Evolutionary conservation across 768 basidiomycete species (phyloP).

Genomic region (Amanita pseudoporphyria): DNA sequence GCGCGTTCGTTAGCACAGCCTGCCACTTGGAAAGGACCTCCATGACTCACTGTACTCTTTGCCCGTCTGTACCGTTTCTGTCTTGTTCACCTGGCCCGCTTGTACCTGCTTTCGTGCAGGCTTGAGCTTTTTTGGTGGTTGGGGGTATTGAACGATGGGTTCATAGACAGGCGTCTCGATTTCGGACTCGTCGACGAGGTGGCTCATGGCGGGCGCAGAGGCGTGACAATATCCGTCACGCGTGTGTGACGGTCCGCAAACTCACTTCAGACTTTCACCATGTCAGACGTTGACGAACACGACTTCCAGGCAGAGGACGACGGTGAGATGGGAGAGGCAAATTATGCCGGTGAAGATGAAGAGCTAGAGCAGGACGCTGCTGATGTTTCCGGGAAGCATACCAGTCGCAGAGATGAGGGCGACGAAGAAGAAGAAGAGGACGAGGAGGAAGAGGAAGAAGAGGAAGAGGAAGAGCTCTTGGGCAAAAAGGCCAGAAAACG

Average conservation of each 20-base stretch:
- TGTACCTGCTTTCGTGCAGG: conserved; percentile 94
- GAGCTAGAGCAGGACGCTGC: not conserved
- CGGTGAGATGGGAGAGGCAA: conserved; percentile 1
- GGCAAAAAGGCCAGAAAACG: conserved; percentile 46
- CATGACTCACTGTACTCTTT: conserved; percentile 81
- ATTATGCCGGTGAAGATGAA: not conserved
- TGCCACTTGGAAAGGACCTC: not conserved
- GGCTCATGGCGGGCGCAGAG: not conserved
- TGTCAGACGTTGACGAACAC: conserved; percentile 12
- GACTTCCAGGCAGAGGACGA: conserved; percentile 7
- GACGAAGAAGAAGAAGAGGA: conserved; percentile 28
- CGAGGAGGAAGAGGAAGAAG: conserved; percentile 36
- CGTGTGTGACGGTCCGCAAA: not conserved
- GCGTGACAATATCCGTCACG: not conserved
- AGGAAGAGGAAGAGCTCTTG: conserved; percentile 43
- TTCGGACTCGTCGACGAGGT: conserved; percentile 1
- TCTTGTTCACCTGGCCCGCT: conserved; percentile 82
- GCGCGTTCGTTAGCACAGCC: not conserved
- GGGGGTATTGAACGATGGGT: conserved; percentile 10
- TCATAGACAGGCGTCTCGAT: conserved; percentile 1
- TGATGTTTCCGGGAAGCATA: conserved; percentile 27
- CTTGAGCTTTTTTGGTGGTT: conserved; percentile 56
- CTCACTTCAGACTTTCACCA: conserved; percentile 2
- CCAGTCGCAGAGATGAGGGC: conserved; percentile 21
- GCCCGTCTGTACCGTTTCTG: conserved; percentile 82